These are phyloP conservation scores for Vararia minispora DNA, from an alignment of 768 basidiomycete genomes.

Conservation along the genomic window DNA sequence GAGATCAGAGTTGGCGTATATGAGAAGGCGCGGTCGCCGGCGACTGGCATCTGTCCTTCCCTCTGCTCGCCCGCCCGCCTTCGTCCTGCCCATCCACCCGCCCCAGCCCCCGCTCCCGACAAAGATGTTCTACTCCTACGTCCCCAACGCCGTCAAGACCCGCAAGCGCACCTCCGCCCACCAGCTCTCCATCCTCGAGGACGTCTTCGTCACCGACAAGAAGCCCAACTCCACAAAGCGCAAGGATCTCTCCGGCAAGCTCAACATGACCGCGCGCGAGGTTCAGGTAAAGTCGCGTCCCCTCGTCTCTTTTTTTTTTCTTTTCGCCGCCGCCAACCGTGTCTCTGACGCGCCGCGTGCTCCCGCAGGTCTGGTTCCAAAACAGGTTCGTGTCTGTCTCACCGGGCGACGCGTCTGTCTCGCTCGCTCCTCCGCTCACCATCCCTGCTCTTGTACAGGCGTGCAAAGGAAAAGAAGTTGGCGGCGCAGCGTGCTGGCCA, in stretches of 20 bases:
- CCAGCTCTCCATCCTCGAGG: slow-evolving; percentile 85
- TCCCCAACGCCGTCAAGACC: slow-evolving; percentile 90
- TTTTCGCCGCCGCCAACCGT: slow-evolving; percentile 7
- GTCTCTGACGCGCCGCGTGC: slow-evolving; percentile 12
- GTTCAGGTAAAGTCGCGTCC: slow-evolving; percentile 81
- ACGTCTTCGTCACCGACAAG: slow-evolving; percentile 76
- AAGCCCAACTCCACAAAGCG: slow-evolving; percentile 82
- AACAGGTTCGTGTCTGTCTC: slow-evolving; percentile 44
- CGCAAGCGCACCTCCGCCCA: slow-evolving; percentile 79
- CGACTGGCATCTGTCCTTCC: too few species aligned
- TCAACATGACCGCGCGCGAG: slow-evolving; percentile 90
- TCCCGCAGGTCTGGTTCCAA: slow-evolving; percentile 78
- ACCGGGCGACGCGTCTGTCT: slow-evolving; percentile 3
- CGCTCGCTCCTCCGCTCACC: slow-evolving; percentile 7
- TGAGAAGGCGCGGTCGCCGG: too few species aligned
- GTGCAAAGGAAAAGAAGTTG: slow-evolving; percentile 74
- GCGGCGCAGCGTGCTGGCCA: too few species aligned
- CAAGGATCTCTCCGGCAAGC: slow-evolving; percentile 67
- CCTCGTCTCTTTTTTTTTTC: slow-evolving; percentile 1
- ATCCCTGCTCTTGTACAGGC: slow-evolving; percentile 28
- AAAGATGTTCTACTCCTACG: slow-evolving; percentile 79
- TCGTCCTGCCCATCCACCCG: slow-evolving; percentile 4
- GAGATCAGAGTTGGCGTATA: too few species aligned
- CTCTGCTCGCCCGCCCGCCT: not conserved
- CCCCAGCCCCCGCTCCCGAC: slow-evolving; percentile 41